Base-by-base conservation (phyloP, 805 yeast genomes). In the Monosporozyma aerobia region DNA sequence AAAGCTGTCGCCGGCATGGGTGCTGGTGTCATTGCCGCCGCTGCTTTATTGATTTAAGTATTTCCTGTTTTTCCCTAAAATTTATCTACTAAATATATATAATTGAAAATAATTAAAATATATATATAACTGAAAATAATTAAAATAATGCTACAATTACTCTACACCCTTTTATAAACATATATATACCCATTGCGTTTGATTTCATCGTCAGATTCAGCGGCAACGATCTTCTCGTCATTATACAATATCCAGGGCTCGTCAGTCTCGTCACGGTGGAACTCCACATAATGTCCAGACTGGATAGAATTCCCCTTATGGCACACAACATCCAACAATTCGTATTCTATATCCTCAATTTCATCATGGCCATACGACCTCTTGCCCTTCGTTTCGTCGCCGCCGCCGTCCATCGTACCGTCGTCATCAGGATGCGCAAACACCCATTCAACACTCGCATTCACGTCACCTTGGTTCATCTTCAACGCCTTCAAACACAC, bases 211-310 rank as follows among this genome's bases (percentile, higher is more conserved):
- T 68, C 60, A 39, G 72, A 72, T 1, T 74, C 74, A 7, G 73
- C 75, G 10, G 73, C 61, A 8, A 85, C 92, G 2, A 90, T 95
- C 67, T 88, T 89, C 60, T 90, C 97, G 64, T 90, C 97, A 63
- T 90, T 90, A 70, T 81, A 90, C 44, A 90, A 71, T 2, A 85
- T 83, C 96, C 96, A 89, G 50, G 60, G 65, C 1, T 73, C 76
- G 2, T 71, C 70, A 8, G 64, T 54, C 1, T 13, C 1, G 54
- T 79, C 78, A 52, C 74, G 77, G 33, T 87, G 73, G 61, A 85
- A 90, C 1, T 83, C 87, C 43, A 90, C 97, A 67, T 90, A 90
- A 66, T 90, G 97, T 0, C 97, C 97, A 0, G 96, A 87, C 59
- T 90, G 96, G 1, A 88, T 85, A 11, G 95, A 85, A 2, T 81